Percentiles rank a stretch among this genome's conserved stretches.
Evolutionary conservation across 116 monocot genomes (phyloP).

Genomic region (Papilionanthe hybrid): DNA sequence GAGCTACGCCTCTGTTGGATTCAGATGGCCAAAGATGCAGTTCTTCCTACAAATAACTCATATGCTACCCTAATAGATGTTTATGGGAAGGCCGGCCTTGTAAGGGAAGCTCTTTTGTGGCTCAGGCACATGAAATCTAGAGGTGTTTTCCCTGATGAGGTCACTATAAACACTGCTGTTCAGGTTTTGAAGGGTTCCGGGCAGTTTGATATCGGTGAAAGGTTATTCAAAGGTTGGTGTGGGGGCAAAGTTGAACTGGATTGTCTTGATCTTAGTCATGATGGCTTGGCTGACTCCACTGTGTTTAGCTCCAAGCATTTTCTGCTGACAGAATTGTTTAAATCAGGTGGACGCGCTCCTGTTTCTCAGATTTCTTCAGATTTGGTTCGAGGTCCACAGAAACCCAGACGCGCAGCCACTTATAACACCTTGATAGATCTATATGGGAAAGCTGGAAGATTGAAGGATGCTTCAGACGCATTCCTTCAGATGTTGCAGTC

Average conservation of each 20-base stretch:
- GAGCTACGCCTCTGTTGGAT: constrained; percentile 61
- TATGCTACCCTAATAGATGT: constrained; percentile 67
- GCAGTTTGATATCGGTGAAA: constrained; percentile 39
- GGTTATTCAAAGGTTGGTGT: constrained; percentile 55
- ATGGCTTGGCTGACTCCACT: not conserved
- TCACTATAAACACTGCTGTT: constrained; percentile 59
- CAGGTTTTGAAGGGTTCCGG: constrained; percentile 57
- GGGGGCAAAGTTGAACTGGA: constrained; percentile 37
- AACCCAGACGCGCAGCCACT: constrained; percentile 61
- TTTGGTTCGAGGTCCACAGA: constrained; percentile 15
- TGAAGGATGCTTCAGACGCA: constrained; percentile 57
- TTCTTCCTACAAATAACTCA: constrained; percentile 66
- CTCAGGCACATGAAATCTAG: constrained; percentile 59
- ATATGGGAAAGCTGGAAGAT: constrained; percentile 73
- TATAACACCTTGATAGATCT: constrained; percentile 81
- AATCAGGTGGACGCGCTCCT: constrained; percentile 23
- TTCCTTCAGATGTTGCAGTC: constrained; percentile 53
- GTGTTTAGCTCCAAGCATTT: constrained; percentile 40
- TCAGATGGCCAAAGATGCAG: constrained; percentile 52
- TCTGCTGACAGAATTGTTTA: constrained; percentile 64
- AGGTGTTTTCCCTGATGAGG: constrained; percentile 67
- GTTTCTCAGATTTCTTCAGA: constrained; percentile 5
- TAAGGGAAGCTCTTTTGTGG: constrained; percentile 51
- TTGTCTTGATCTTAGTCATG: constrained; percentile 13
- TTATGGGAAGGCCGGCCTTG: constrained; percentile 51